Base-by-base conservation (phyloP, 2,329 filamentous ascomycete genomes). In the Alternaria dauci region DNA sequence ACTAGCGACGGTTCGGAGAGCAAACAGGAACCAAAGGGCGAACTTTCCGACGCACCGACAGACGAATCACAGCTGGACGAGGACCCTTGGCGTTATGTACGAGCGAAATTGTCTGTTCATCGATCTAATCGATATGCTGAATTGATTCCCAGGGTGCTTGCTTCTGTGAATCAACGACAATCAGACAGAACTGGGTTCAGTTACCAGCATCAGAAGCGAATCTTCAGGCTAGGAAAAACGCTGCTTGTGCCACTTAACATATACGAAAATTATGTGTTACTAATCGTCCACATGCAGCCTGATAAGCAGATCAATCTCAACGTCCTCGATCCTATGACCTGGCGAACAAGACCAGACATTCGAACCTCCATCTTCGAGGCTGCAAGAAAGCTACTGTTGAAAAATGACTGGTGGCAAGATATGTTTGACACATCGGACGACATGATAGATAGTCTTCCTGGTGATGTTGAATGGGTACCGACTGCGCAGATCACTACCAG, bases 271-370 rank as follows among this genome's bases (percentile, higher is more conserved):
- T 16, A 52, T 20, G 12, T 58, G 7, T n/a, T 62, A 23, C 30
- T 65, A 30, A 30, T 55, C 28, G 43, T 12, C 11, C 41, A 48
- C 34, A 12, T 50, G 8, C 43, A 56, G 6, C 9, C 39, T 5
- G 43, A 44, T 46, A 16, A 18, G 9, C 57, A 50, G 16, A 55
- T 63, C 30, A 62, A 26, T 14, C 32, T 65, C 23, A 12, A 41
- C 42, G 50, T 63, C 23, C 8, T 69, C 16, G 57, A 65, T 36
- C 57, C 63, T 5, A 52, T 55, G 44, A 42, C 55, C 1, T 64
- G 61, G 62, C 42, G 47, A 12, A 42, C 57, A n/a, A 54, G 39
- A 2, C 3, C 5, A 11, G 12, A 23, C 8, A 32, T 25, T 23
- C 61, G 65, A 1, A n/a, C 43, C 8, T n/a, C 28, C 4, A 41